phyloP scores from a whole-genome alignment of 2,329 filamentous ascomycete species.

The Scedosporium apiospermum region DNA sequence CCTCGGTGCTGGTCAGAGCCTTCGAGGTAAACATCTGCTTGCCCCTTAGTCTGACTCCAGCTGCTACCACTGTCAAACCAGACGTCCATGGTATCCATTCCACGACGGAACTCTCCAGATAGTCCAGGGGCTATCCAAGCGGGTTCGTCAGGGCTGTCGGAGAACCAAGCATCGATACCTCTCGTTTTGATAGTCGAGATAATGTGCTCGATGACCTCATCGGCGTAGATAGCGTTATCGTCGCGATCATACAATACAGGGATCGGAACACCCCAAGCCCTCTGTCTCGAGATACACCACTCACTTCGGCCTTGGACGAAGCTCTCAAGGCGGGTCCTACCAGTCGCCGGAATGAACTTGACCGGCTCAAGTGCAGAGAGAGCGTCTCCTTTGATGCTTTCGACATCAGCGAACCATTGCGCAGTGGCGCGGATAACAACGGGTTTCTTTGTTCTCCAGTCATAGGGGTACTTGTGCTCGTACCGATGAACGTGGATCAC shows the following conservation, averaged over 20 bases:
- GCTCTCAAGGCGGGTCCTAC: slow-evolving; percentile 66
- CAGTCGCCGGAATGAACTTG: slow-evolving; percentile 67
- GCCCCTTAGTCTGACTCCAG: slow-evolving; percentile 56
- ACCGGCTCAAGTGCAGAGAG: slow-evolving; percentile 62
- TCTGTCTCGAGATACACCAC: slow-evolving; percentile 96
- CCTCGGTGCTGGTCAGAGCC: slow-evolving; percentile 93
- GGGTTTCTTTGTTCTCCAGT: slow-evolving; percentile 92
- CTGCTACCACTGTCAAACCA: slow-evolving; percentile 99
- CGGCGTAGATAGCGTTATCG: slow-evolving; percentile 69
- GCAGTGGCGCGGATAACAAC: slow-evolving; percentile 87
- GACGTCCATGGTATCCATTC: slow-evolving; percentile 95
- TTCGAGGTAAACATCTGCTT: slow-evolving; percentile 83
- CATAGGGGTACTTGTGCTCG: slow-evolving; percentile 91
- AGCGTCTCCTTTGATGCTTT: slow-evolving; percentile 65
- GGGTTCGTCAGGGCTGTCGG: slow-evolving; percentile 63
- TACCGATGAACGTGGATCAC: slow-evolving; percentile 64
- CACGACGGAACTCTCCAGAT: slow-evolving; percentile 55
- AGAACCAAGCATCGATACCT: slow-evolving; percentile 92
- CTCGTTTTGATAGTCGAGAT: slow-evolving; percentile 67
- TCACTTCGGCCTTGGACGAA: slow-evolving; percentile 84
- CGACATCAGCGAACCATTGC: slow-evolving; percentile 96
- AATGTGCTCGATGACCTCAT: slow-evolving; percentile 74
- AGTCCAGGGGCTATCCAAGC: slow-evolving; percentile 67
- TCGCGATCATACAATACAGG: slow-evolving; percentile 72
- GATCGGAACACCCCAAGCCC: slow-evolving; percentile 94